Evolutionary conservation across 2,329 filamentous ascomycete genomes (phyloP).

Genomic region (Macroventuria anomochaeta): DNA sequence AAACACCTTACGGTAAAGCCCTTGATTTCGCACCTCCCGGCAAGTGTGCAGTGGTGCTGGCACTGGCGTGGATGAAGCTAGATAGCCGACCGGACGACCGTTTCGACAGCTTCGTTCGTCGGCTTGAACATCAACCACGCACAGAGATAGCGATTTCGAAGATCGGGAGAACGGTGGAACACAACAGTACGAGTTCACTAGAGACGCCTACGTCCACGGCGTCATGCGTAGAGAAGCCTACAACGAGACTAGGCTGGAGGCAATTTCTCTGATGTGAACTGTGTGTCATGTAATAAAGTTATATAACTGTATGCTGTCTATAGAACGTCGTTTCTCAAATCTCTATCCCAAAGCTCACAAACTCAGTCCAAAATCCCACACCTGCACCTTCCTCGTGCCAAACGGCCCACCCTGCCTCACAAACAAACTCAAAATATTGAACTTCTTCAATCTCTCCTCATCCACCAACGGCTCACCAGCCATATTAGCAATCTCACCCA

Average conservation of each 20-base stretch:
- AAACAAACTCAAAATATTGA: slow-evolving; percentile 41
- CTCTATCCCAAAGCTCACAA: slow-evolving; percentile 7
- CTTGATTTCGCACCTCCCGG: background rate
- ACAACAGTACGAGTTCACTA: background rate
- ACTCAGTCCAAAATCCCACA: slow-evolving; percentile 42
- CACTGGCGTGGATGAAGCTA: background rate
- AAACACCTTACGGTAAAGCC: slow-evolving; percentile 55
- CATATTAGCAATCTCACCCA: slow-evolving; percentile 40
- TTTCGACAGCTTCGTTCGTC: too few relatives aligned
- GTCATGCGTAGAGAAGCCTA: background rate
- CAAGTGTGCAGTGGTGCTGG: background rate
- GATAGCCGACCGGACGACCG: too few relatives aligned
- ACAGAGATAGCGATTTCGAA: background rate
- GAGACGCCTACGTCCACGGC: background rate
- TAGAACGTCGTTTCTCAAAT: too few relatives aligned
- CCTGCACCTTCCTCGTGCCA: slow-evolving; percentile 41
- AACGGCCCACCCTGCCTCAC: slow-evolving; percentile 45
- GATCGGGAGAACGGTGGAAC: background rate
- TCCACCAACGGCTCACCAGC: slow-evolving; percentile 43
- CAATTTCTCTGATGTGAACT: background rate
- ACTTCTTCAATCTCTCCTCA: slow-evolving; percentile 36
- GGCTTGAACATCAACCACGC: too few relatives aligned
- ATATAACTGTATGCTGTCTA: background rate
- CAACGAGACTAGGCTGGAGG: background rate
- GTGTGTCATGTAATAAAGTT: too few relatives aligned